Base-by-base conservation (phyloP, 2,329 filamentous ascomycete species). In the Phaeophleospora eucalypticola region DNA sequence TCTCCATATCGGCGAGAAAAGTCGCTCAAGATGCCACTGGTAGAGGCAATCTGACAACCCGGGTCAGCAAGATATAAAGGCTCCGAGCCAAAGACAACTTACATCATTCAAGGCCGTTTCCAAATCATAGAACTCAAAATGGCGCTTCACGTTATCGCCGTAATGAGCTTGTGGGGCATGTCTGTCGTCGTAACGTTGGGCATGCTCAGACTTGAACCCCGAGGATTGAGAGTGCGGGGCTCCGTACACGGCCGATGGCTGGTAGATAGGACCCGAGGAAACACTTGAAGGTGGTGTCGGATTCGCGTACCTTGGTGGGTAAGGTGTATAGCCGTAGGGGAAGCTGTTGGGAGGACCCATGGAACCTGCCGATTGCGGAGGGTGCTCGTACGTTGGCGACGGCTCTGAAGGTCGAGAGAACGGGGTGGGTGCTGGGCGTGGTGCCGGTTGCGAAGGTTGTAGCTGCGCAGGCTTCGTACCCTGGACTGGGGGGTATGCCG, bases 81-180 rank as follows among this genome's bases (percentile, higher is more conserved):
- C 32, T 16, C 16, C 12, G 24, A 17, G 15, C 4, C 8, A 9
- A 8, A 10, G 34, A 6, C 37, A n/a, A 63, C 66, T 43, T 62
- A 74, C 72, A 61, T 77, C 73, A 41, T 72, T 75, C 4, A 77
- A 60, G 3, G 73, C 74, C 19, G 71, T 68, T 53, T 75, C 80
- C 19, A 83, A 64, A 60, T 84, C 81, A 52, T 79, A 83, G 39
- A 75, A 73, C 34, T 84, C 81, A 2, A 84, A 66, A 63, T 84
- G 80, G 33, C 81, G 73, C 61, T 84, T 84, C n/a, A 83, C 76
- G 9, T 68, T 73, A 40, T 75, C 70, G 20, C 71, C 72, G 50
- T 68, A 64, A 58, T 69, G 48, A 63, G 66, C 56, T 68, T 68
- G 45, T 18, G 32, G 47, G 20, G 48, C 24, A 27, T 43, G 35